Evolutionary conservation across 192 early-diverging fungal genomes (phyloP).

Genomic region (Entomortierella parvispora): DNA sequence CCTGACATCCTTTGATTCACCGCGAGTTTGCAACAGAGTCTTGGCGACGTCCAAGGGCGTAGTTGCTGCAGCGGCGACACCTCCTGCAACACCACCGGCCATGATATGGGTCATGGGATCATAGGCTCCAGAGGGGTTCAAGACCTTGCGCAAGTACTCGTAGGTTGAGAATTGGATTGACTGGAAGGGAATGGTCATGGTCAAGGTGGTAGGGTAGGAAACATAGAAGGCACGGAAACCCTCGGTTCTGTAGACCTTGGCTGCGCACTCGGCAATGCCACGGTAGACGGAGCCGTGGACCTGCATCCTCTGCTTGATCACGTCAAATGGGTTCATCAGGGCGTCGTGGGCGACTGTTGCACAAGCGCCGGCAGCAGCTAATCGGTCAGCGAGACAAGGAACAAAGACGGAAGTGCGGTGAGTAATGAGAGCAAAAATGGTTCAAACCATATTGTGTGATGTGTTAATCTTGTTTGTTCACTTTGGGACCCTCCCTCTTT

Average conservation of each 20-base stretch:
- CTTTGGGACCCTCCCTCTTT: constrained; percentile 3
- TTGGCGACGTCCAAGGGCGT: constrained; percentile 96
- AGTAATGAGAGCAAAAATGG: not conserved
- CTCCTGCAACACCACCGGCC: constrained; percentile 91
- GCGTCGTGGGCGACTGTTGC: constrained; percentile 91
- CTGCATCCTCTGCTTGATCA: constrained; percentile 98
- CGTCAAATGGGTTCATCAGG: constrained; percentile 97
- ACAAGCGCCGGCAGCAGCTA: constrained; percentile 88
- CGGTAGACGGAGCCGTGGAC: constrained; percentile 77
- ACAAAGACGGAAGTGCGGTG: not conserved
- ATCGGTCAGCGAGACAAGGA: not conserved
- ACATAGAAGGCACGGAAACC: constrained; percentile 91
- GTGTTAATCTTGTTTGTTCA: constrained; percentile 7
- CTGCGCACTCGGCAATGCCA: constrained; percentile 76
- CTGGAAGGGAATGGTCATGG: constrained; percentile 97
- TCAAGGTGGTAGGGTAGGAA: constrained; percentile 92
- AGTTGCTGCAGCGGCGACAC: constrained; percentile 84
- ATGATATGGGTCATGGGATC: constrained; percentile 89
- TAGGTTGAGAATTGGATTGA: constrained; percentile 93
- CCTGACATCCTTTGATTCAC: constrained; percentile 75
- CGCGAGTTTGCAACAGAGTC: constrained; percentile 93
- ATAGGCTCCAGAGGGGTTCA: constrained; percentile 86
- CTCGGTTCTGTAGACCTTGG: constrained; percentile 76
- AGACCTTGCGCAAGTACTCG: constrained; percentile 84
- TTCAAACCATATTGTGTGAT: not conserved